These are phyloP conservation scores for Parasarocladium wereldwijsianum DNA, from an alignment of 2,329 filamentous ascomycete genomes.

Conservation along the genomic window DNA sequence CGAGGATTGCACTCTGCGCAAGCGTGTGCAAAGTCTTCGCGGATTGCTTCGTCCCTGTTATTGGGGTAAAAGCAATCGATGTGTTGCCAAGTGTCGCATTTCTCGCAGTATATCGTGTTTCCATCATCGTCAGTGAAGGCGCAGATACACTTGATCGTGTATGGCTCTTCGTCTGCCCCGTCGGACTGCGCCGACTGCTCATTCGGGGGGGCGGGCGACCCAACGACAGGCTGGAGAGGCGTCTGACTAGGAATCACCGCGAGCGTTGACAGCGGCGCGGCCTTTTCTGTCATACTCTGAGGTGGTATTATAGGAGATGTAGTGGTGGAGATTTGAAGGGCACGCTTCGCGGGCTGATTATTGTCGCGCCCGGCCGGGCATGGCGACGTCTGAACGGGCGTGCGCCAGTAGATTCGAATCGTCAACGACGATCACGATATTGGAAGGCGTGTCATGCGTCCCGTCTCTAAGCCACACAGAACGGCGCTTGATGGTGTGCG, in stretches of 20 bases:
- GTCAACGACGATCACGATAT: slow-evolving; percentile 9
- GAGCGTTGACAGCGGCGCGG: slow-evolving; percentile 37
- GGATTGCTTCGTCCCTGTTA: slow-evolving; percentile 56
- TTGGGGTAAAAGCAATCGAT: slow-evolving; percentile 86
- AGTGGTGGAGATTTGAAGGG: slow-evolving; percentile 18
- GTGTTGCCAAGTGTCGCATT: slow-evolving; percentile 95
- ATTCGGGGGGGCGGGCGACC: slow-evolving; percentile 20
- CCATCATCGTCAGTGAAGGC: slow-evolving; percentile 89
- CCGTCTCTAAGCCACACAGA: neutral
- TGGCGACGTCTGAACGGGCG: slow-evolving; percentile 38
- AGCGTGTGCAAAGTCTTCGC: slow-evolving; percentile 62
- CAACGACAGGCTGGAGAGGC: slow-evolving; percentile 20
- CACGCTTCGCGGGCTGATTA: slow-evolving; percentile 21
- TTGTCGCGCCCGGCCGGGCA: slow-evolving; percentile 38
- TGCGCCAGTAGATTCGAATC: slow-evolving; percentile 16
- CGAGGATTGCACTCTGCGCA: slow-evolving; percentile 82
- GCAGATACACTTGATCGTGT: slow-evolving; percentile 97
- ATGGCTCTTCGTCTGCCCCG: slow-evolving; percentile 58
- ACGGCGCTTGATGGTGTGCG: neutral
- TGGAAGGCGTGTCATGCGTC: slow-evolving; percentile 12
- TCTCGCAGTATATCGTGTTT: slow-evolving; percentile 92
- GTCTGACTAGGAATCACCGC: slow-evolving; percentile 40
- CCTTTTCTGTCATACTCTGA: slow-evolving; percentile 50
- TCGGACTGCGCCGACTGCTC: slow-evolving; percentile 33
- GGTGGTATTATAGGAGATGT: slow-evolving; percentile 26